phyloP scores from a whole-genome alignment of 2,329 filamentous ascomycete genomes.

The Paraphaeosphaeria minitans region DNA sequence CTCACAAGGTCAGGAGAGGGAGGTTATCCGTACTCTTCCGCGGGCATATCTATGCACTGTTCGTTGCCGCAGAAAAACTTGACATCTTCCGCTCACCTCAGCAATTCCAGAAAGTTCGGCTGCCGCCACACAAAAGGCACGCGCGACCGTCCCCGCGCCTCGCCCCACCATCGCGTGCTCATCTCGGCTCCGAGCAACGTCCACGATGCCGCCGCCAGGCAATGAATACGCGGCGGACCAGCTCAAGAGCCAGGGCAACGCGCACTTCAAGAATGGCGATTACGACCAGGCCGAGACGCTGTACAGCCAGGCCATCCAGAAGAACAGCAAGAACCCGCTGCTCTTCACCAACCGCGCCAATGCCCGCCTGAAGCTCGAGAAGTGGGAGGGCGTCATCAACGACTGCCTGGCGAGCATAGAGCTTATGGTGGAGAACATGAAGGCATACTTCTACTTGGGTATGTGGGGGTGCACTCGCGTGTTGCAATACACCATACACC shows the following conservation, averaged over 20 bases:
- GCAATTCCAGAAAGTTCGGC: constrained; percentile 17
- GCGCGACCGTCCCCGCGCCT: background rate
- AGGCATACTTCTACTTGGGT: constrained; percentile 78
- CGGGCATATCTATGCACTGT: background rate
- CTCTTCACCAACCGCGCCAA: constrained; percentile 92
- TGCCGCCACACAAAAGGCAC: constrained; percentile 3
- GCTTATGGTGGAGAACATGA: constrained; percentile 70
- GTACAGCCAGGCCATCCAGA: constrained; percentile 80
- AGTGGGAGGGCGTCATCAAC: constrained; percentile 74
- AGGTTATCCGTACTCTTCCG: background rate
- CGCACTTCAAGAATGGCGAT: constrained; percentile 67
- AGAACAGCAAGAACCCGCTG: constrained; percentile 75
- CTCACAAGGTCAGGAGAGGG: background rate
- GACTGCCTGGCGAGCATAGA: constrained; percentile 79
- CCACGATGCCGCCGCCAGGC: constrained; percentile 34
- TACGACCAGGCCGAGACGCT: constrained; percentile 68
- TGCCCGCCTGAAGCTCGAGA: constrained; percentile 73
- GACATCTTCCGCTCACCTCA: constrained; percentile 12
- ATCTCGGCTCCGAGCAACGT: constrained; percentile 3
- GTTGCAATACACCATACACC: background rate
- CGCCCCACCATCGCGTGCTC: constrained; percentile 8
- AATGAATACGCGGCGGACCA: constrained; percentile 51
- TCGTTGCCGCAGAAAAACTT: background rate
- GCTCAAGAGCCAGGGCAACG: constrained; percentile 63
- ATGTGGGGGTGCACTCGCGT: constrained; percentile 16